phyloP scores from a whole-genome alignment of 257 asterid genomes.

The Handroanthus guayacan region DNA sequence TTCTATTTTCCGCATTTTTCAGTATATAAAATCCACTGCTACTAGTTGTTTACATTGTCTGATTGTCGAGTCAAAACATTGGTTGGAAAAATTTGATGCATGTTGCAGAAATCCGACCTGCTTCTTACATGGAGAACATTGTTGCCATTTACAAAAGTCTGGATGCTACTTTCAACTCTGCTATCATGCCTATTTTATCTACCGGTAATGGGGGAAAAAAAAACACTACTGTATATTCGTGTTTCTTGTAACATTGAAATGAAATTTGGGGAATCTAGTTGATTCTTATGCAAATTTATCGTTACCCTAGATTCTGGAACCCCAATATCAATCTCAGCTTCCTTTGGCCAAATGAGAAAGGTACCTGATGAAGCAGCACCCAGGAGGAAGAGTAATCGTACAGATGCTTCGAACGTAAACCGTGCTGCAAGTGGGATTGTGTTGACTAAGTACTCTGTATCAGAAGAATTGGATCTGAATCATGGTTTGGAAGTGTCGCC shows the following conservation, averaged over 20 bases:
- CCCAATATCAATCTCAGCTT: slow-evolving; percentile 28
- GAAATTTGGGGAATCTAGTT: not conserved
- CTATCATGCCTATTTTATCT: slow-evolving; percentile 51
- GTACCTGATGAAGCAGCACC: slow-evolving; percentile 29
- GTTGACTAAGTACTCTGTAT: slow-evolving; percentile 35
- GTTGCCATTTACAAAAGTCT: slow-evolving; percentile 61
- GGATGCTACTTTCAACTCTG: slow-evolving; percentile 62
- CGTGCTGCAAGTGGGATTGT: slow-evolving; percentile 25
- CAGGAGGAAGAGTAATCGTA: slow-evolving; percentile 30
- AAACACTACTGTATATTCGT: not conserved
- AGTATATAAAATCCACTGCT: not conserved
- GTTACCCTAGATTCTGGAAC: slow-evolving; percentile 40
- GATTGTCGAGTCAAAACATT: not conserved
- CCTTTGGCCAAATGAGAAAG: slow-evolving; percentile 25
- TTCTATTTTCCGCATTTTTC: not conserved
- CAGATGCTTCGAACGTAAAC: slow-evolving; percentile 24
- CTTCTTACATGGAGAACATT: slow-evolving; percentile 70
- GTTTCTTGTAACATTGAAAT: not conserved
- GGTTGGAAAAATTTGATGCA: not conserved
- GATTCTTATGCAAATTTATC: not conserved
- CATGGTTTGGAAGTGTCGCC: slow-evolving; percentile 60
- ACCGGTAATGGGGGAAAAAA: slow-evolving; percentile 45
- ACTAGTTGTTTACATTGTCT: slow-evolving; percentile 4
- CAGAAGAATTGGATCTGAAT: slow-evolving; percentile 57
- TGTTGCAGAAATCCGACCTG: slow-evolving; percentile 71